Percentiles rank a stretch among this genome's conserved stretches.
These are phyloP conservation scores for Clavariopsis aquatica DNA, from an alignment of 495 filamentous ascomycete genomes.

Conservation along the genomic window DNA sequence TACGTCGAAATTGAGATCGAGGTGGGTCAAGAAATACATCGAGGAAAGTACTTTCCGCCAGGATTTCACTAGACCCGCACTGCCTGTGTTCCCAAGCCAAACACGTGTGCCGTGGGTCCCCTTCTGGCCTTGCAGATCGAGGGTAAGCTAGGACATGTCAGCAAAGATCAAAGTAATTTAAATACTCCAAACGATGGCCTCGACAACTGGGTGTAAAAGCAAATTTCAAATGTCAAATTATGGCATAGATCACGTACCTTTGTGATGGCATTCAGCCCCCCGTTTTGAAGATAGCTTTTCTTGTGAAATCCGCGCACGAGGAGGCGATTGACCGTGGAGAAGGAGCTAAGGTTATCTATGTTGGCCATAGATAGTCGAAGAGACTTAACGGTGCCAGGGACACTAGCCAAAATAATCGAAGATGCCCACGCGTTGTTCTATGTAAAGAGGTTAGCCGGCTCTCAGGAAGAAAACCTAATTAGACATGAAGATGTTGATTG, in stretches of 20 bases:
- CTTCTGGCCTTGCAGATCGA: slow-evolving; percentile 4
- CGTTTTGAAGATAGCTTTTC: neutral
- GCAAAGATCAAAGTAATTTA: too few relatives aligned
- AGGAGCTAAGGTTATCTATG: slow-evolving; percentile 19
- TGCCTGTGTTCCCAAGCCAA: slow-evolving; percentile 6
- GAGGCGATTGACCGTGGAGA: slow-evolving; percentile 23
- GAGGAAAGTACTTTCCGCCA: neutral
- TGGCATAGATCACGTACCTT: too few relatives aligned
- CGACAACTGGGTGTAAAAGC: too few relatives aligned
- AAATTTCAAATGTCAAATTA: too few relatives aligned
- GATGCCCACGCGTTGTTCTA: slow-evolving; percentile 20
- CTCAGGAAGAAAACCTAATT: too few relatives aligned
- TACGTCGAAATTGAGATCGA: neutral
- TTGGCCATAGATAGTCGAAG: slow-evolving; percentile 12
- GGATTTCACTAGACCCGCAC: neutral
- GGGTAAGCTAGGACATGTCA: too few relatives aligned
- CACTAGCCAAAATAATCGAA: neutral
- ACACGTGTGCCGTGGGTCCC: slow-evolving; percentile 11
- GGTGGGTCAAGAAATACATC: neutral
- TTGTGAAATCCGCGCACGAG: slow-evolving; percentile 3
- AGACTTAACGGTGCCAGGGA: slow-evolving; percentile 10
- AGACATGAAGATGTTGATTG: too few relatives aligned
- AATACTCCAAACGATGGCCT: too few relatives aligned
- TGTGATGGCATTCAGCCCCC: neutral
- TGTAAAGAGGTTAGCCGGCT: too few relatives aligned